Evolutionary conservation across 202 grass and related monocot genomes (phyloP).

Genomic region (Setaria viridis): DNA sequence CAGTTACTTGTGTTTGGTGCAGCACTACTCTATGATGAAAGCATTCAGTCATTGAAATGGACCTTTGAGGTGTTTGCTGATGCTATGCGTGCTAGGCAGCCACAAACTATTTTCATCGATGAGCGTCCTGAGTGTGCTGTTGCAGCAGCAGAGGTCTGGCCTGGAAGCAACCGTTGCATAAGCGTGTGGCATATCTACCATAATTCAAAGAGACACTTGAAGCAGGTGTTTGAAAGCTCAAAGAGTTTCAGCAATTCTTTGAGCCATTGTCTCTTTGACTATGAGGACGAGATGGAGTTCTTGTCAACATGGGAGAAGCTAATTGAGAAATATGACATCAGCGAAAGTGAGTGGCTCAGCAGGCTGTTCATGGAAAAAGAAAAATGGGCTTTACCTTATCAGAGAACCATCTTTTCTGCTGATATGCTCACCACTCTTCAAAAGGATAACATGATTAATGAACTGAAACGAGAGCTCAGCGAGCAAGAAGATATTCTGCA

Average conservation of each 20-base stretch:
- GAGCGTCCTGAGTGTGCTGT: conserved; percentile 61
- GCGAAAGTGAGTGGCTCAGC: conserved; percentile 75
- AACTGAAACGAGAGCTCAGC: conserved; percentile 69
- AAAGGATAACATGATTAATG: conserved; percentile 67
- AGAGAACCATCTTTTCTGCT: conserved; percentile 70
- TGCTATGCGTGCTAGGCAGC: conserved; percentile 78
- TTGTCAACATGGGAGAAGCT: conserved; percentile 84
- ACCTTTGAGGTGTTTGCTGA: conserved; percentile 76
- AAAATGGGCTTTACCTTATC: conserved; percentile 84
- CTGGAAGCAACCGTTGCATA: conserved; percentile 51
- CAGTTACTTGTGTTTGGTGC: conserved; percentile 81
- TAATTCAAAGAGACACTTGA: conserved; percentile 79
- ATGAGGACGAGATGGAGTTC: conserved; percentile 80
- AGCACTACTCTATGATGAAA: conserved; percentile 84
- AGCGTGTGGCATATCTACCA: conserved; percentile 94
- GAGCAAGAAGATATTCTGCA: conserved; percentile 84
- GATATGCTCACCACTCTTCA: conserved; percentile 78
- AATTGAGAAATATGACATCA: conserved; percentile 78
- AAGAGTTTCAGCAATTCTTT: conserved; percentile 86
- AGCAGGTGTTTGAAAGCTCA: conserved; percentile 76
- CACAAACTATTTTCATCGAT: conserved; percentile 74
- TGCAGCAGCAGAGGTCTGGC: conserved; percentile 80
- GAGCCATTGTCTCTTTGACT: conserved; percentile 84
- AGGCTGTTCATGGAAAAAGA: conserved; percentile 73
- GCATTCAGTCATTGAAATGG: conserved; percentile 76